These are phyloP conservation scores for Penicillium sp. DNA, from an alignment of 2,329 filamentous ascomycete genomes.

Conservation along the genomic window DNA sequence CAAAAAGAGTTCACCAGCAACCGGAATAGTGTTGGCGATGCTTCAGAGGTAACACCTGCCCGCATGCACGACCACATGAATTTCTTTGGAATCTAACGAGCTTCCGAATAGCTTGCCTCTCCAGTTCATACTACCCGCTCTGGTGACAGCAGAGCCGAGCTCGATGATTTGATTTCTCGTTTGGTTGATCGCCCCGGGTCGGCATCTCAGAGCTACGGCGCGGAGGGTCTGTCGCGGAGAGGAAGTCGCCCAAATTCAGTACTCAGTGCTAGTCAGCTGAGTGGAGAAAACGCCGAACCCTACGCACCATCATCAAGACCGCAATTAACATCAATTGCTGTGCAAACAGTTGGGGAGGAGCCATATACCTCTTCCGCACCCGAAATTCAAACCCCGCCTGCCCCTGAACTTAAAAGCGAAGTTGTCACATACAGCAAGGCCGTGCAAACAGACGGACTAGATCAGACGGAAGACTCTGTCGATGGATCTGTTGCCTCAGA, in stretches of 20 bases:
- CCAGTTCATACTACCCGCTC: constrained; percentile 65
- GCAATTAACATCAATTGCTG: constrained; percentile 48
- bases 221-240: constrained; percentile 46
- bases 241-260: constrained; percentile 83
- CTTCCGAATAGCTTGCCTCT: constrained; percentile 57
- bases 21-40: constrained; percentile 66
- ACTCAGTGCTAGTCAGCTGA: constrained; percentile 75
- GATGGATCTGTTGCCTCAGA: constrained; percentile 61
- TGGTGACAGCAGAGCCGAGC: constrained; percentile 60
- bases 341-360: constrained; percentile 71
- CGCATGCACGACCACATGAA: constrained; percentile 1
- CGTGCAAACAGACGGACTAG: constrained; percentile 82
- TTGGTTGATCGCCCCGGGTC: constrained; percentile 74
- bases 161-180: constrained; percentile 81
- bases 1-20: constrained; percentile 70
- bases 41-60: constrained; percentile 62
- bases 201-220: constrained; percentile 57
- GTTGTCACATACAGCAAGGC: constrained; percentile 96
- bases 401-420: constrained; percentile 57
- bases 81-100: constrained; percentile 14
- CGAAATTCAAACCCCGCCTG: constrained; percentile 70
- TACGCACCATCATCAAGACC: constrained; percentile 41
- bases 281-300: constrained; percentile 59
- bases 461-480: constrained; percentile 52
- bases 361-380: constrained; percentile 69